phyloP scores from a whole-genome alignment of 495 filamentous ascomycete genomes.

The Pyrenula massariospora region DNA sequence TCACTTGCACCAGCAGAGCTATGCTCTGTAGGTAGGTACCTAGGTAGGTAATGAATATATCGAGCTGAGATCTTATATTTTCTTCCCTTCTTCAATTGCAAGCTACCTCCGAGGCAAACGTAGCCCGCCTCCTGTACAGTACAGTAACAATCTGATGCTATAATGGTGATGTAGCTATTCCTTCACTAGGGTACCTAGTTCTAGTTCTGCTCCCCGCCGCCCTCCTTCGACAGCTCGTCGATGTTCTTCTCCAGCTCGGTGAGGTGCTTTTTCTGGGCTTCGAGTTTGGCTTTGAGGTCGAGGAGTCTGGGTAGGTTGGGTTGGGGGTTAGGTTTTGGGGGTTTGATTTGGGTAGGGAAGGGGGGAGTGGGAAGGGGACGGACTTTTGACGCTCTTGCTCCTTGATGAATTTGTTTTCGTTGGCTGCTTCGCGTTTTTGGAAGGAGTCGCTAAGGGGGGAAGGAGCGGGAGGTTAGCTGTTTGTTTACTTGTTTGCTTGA shows the following conservation, averaged over 20 bases:
- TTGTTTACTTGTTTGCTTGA: neutral
- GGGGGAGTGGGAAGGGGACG: neutral
- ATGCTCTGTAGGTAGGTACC: no score
- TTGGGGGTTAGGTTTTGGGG: no score
- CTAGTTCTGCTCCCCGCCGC: constrained; percentile 62
- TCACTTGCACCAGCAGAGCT: no score
- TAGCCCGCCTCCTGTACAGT: no score
- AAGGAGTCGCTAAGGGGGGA: constrained; percentile 61
- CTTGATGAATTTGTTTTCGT: constrained; percentile 71
- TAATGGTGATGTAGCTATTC: neutral
- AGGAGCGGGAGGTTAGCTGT: neutral
- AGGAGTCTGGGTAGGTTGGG: constrained; percentile 31
- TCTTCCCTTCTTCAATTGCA: no score
- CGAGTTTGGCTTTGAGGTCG: constrained; percentile 63
- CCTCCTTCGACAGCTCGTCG: constrained; percentile 54
- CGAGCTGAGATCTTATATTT: no score
- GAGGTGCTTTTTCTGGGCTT: constrained; percentile 67
- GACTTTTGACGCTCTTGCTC: constrained; percentile 80
- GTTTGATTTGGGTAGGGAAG: neutral
- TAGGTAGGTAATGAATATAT: no score
- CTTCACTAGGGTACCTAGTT: neutral
- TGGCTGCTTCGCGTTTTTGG: constrained; percentile 78
- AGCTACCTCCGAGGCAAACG: no score
- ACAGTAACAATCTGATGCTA: no score
- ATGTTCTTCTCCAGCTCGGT: constrained; percentile 76